A percentile compares a stretch with the other conserved stretches of the same genome.
Evolutionary conservation across 129 eudicot species (phyloP).

Genomic region (Pulicaria dysenterica): DNA sequence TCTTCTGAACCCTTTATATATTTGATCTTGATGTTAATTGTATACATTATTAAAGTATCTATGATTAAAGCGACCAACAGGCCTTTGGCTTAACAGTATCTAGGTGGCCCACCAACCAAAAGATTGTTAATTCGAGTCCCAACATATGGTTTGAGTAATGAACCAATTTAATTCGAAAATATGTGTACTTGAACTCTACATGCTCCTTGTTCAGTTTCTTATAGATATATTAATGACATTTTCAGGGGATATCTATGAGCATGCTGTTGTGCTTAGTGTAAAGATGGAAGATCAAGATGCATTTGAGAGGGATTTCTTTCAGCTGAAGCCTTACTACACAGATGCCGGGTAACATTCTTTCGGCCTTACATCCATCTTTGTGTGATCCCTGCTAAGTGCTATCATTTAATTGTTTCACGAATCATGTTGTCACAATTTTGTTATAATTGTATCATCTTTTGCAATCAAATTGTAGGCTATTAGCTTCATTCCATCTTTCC

Average conservation of each 20-base stretch:
- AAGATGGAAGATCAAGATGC: conserved; percentile 94
- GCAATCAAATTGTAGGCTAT: too few species aligned
- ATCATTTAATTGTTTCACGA: neutral
- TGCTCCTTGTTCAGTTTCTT: neutral
- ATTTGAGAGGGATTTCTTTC: conserved; percentile 94
- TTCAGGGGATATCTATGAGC: conserved; percentile 92
- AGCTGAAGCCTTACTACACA: conserved; percentile 93
- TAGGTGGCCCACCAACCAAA: too few species aligned
- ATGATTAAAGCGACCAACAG: too few species aligned
- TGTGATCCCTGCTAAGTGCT: conserved; percentile 7
- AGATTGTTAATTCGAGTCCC: neutral
- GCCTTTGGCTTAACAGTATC: too few species aligned
- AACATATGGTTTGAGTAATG: conserved; percentile 1
- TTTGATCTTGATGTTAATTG: conserved; percentile 2
- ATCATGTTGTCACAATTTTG: neutral
- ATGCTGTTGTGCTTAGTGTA: conserved; percentile 89
- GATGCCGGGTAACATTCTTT: conserved; percentile 68
- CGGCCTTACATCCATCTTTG: neutral
- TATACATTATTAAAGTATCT: neutral
- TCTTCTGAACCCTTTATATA: neutral
- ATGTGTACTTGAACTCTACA: neutral
- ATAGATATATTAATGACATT: conserved; percentile 10
- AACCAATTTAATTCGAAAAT: neutral
- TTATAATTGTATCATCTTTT: too few species aligned
- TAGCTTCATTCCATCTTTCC: too few species aligned